Percentiles rank a stretch among this genome's conserved stretches.
Evolutionary conservation across 345 rosid species (phyloP).

Genomic region (Linum trigynum): DNA sequence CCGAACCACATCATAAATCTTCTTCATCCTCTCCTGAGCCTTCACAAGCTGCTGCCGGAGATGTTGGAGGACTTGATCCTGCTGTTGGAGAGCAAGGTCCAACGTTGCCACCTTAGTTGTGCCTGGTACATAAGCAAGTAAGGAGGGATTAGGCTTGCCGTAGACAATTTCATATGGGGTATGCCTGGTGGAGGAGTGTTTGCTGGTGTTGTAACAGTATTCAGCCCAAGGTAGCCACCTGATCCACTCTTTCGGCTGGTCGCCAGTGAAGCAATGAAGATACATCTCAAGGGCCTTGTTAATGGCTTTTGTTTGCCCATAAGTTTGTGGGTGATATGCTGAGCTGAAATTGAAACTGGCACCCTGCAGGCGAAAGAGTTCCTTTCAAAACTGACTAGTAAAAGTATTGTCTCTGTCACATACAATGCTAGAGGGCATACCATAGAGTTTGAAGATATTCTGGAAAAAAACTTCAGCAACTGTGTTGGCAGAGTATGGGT

Average conservation of each 20-base stretch:
- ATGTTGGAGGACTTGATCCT: too few relatives aligned
- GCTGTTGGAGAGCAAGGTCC: too few relatives aligned
- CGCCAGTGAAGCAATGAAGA: neutral
- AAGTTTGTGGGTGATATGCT: neutral
- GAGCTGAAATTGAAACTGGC: neutral
- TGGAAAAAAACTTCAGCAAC: neutral
- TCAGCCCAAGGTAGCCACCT: neutral
- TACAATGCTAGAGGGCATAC: neutral
- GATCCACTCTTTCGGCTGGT: neutral
- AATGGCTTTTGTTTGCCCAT: neutral
- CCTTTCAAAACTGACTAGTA: neutral
- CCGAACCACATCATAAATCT: too few relatives aligned
- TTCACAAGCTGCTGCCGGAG: too few relatives aligned
- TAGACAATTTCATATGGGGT: neutral
- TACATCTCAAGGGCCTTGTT: neutral
- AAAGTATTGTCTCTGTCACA: neutral
- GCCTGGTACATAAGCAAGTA: slow-evolving; percentile 7
- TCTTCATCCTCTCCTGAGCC: too few relatives aligned
- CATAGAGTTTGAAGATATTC: neutral
- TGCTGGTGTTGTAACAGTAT: neutral
- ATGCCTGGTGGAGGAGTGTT: neutral
- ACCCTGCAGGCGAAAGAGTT: neutral
- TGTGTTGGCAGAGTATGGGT: neutral
- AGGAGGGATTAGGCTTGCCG: neutral
- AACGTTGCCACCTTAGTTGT: neutral